Percentiles rank a stretch among this genome's conserved stretches.
Conservation (phyloP, 805 yeast species). For the Ogataea saltuana region DNA sequence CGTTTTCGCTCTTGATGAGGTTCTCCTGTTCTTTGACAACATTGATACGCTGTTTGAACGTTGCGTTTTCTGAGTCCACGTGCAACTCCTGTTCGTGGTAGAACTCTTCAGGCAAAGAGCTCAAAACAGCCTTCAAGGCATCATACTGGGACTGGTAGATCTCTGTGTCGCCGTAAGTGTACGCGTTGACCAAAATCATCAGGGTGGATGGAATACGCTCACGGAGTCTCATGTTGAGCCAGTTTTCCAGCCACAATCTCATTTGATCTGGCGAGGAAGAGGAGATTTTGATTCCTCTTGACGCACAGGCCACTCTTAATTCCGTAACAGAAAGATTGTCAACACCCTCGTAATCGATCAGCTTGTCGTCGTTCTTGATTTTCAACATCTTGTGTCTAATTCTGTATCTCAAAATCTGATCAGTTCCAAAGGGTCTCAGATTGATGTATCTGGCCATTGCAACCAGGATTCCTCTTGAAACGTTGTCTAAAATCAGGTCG, state of each 20-base stretch:
- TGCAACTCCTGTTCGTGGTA: slow-evolving; percentile 94
- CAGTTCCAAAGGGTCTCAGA: slow-evolving; percentile 89
- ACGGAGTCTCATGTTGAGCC: slow-evolving; percentile 85
- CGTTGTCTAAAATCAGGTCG: slow-evolving; percentile 88
- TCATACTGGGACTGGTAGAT: slow-evolving; percentile 63
- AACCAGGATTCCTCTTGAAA: slow-evolving; percentile 84
- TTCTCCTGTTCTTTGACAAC: slow-evolving; percentile 79
- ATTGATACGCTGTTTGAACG: slow-evolving; percentile 68
- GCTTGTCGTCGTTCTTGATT: slow-evolving; percentile 87
- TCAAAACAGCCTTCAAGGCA: slow-evolving; percentile 82
- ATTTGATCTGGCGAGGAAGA: slow-evolving; percentile 78
- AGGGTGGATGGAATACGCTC: slow-evolving; percentile 90
- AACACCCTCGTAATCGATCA: slow-evolving; percentile 91
- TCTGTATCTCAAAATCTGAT: slow-evolving; percentile 83
- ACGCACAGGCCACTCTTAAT: slow-evolving; percentile 85
- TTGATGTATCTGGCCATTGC: slow-evolving; percentile 93
- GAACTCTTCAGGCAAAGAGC: slow-evolving; percentile 91
- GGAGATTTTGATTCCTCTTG: slow-evolving; percentile 84
- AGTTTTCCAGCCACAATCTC: slow-evolving; percentile 72
- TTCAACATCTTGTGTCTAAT: slow-evolving; percentile 85
- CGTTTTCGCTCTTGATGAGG: slow-evolving; percentile 83
- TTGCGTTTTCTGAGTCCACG: slow-evolving; percentile 64
- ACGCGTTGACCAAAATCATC: slow-evolving; percentile 80
- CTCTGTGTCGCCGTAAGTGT: slow-evolving; percentile 74
- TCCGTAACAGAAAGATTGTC: slow-evolving; percentile 78